These are phyloP conservation scores for Sporisorium scitamineum DNA, from an alignment of 1,284 basidiomycete species.

Conservation along the genomic window DNA sequence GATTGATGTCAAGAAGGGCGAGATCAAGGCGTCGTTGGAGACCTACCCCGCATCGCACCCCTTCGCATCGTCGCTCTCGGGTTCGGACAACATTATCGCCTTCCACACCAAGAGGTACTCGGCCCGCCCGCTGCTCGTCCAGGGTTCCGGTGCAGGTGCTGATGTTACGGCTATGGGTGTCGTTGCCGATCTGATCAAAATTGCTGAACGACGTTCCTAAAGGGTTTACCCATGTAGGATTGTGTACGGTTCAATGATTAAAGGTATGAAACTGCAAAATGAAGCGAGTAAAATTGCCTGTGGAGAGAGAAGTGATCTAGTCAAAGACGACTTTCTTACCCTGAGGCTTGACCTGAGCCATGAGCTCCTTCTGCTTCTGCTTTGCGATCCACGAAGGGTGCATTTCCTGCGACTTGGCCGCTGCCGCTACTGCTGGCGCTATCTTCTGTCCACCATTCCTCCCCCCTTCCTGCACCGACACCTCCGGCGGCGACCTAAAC, in stretches of 20 bases:
- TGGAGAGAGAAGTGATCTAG: slow-evolving; percentile 11
- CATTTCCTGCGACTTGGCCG: slow-evolving; percentile 43
- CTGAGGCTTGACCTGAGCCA: slow-evolving; percentile 50
- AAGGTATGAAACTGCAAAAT: background rate
- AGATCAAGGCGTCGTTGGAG: slow-evolving; percentile 87
- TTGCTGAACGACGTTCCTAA: slow-evolving; percentile 67
- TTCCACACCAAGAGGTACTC: slow-evolving; percentile 88
- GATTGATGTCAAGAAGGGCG: slow-evolving; percentile 81
- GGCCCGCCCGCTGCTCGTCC: slow-evolving; percentile 81
- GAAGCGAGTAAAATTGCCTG: background rate
- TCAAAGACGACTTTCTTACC: slow-evolving; percentile 63
- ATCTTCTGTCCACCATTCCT: background rate
- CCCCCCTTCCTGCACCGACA: background rate
- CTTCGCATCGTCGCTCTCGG: slow-evolving; percentile 92
- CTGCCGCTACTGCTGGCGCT: background rate
- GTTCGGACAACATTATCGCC: slow-evolving; percentile 97
- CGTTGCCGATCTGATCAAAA: slow-evolving; percentile 76
- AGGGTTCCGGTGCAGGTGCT: slow-evolving; percentile 94
- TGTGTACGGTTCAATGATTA: background rate
- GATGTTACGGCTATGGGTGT: slow-evolving; percentile 99
- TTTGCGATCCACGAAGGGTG: slow-evolving; percentile 64
- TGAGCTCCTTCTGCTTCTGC: slow-evolving; percentile 61
- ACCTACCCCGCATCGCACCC: slow-evolving; percentile 91
- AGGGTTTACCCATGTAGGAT: too few species aligned
- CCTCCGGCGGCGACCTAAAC: background rate